Conservation (phyloP, 768 basidiomycete genomes). For the Mycena rebaudengoi region DNA sequence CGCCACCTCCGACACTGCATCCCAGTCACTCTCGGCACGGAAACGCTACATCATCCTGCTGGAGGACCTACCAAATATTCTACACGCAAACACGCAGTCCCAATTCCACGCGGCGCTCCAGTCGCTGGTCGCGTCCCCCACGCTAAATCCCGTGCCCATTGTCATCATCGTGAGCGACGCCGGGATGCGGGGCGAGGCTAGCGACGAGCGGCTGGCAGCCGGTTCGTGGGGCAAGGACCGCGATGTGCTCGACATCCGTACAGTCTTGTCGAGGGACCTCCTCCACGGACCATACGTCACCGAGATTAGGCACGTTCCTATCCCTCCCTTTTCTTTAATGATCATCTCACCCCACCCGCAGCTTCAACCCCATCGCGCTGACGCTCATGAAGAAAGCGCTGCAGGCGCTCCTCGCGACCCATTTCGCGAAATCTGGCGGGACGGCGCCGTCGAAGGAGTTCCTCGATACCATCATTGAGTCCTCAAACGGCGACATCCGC, state of each 20-base stretch:
- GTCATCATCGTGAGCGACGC: slow-evolving; percentile 87
- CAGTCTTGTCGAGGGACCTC: slow-evolving; percentile 74
- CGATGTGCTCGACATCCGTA: slow-evolving; percentile 69
- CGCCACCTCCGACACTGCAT: slow-evolving; percentile 17
- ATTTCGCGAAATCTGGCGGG: slow-evolving; percentile 48
- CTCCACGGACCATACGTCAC: slow-evolving; percentile 77
- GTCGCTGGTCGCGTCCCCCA: slow-evolving; percentile 54
- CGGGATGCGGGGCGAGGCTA: slow-evolving; percentile 77
- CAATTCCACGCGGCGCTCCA: slow-evolving; percentile 79
- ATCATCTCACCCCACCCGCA: slow-evolving; percentile 37
- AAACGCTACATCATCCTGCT: slow-evolving; percentile 76
- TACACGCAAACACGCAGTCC: slow-evolving; percentile 72
- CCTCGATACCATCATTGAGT: slow-evolving; percentile 78
- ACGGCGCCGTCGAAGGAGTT: slow-evolving; percentile 67
- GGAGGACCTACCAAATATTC: slow-evolving; percentile 91
- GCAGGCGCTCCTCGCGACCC: slow-evolving; percentile 58
- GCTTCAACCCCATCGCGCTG: slow-evolving; percentile 92
- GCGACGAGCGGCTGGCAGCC: slow-evolving; percentile 52
- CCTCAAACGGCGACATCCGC: slow-evolving; percentile 90
- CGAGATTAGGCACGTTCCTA: slow-evolving; percentile 74
- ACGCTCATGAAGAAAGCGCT: slow-evolving; percentile 87
- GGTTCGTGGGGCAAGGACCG: slow-evolving; percentile 58
- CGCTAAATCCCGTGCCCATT: slow-evolving; percentile 63
- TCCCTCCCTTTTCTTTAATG: not conserved
- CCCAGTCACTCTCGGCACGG: slow-evolving; percentile 10